Evolutionary conservation across 208 protist species (phyloP).

Genomic region (Lotmaria passim): DNA sequence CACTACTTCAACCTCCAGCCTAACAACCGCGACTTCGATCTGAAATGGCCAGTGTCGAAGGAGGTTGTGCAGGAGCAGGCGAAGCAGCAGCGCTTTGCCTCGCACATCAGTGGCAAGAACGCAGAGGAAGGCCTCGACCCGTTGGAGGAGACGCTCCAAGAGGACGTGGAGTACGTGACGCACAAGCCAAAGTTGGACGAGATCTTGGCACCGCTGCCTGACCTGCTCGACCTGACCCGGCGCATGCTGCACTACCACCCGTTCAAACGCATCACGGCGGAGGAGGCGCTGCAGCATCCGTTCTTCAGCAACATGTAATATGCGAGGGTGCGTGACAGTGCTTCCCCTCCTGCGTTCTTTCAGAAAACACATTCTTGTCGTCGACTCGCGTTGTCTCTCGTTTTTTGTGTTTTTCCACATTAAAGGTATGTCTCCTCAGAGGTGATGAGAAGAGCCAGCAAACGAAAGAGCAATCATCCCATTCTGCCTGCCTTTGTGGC

Average conservation of each 20-base stretch:
- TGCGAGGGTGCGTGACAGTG: not conserved
- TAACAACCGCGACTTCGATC: slow-evolving; percentile 46
- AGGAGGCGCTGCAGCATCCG: slow-evolving; percentile 85
- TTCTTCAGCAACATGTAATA: slow-evolving; percentile 60
- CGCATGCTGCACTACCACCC: slow-evolving; percentile 89
- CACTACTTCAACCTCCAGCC: slow-evolving; percentile 59
- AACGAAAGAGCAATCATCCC: too few species aligned
- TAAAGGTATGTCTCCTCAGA: too few species aligned
- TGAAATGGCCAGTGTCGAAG: slow-evolving; percentile 58
- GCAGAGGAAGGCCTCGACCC: slow-evolving; percentile 39
- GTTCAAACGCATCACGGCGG: slow-evolving; percentile 87
- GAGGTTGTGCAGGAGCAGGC: slow-evolving; percentile 35
- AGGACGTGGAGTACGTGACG: slow-evolving; percentile 63
- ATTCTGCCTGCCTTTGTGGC: too few species aligned
- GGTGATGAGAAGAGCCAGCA: too few species aligned
- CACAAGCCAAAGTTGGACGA: slow-evolving; percentile 67
- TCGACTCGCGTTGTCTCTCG: too few species aligned
- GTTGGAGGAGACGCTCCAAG: slow-evolving; percentile 33
- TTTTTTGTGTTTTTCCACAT: too few species aligned
- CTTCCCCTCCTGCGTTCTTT: too few species aligned
- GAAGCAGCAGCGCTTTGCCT: slow-evolving; percentile 31
- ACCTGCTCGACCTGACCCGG: slow-evolving; percentile 61
- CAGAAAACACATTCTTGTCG: too few species aligned
- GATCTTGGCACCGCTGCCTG: slow-evolving; percentile 52
- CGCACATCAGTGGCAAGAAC: slow-evolving; percentile 20